Evolutionary conservation across 2,329 filamentous ascomycete genomes (phyloP).

Genomic region (Talaromyces amestolkiae): DNA sequence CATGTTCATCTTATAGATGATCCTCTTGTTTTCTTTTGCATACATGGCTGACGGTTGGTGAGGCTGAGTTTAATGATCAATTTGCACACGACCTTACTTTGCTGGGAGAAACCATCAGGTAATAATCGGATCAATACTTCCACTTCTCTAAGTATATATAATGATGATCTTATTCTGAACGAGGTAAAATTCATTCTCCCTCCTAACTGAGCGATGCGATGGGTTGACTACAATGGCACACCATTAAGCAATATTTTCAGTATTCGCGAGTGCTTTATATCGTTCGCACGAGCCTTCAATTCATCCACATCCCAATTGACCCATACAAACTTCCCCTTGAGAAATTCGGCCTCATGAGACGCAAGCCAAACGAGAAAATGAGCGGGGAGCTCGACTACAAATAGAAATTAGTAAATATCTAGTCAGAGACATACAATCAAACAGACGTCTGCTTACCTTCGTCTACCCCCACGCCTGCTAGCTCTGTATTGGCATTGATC

Average conservation of each 20-base stretch:
- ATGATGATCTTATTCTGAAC: not conserved
- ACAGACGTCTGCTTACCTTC: not conserved
- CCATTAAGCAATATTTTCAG: not conserved
- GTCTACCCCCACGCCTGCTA: not conserved
- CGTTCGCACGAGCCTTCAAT: not conserved
- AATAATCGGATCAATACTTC: not conserved
- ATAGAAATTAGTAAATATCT: not conserved
- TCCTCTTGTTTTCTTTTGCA: not conserved
- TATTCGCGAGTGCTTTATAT: not conserved
- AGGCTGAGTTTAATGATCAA: not conserved
- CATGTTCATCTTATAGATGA: not conserved
- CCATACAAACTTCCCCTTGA: not conserved
- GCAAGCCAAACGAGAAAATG: not conserved
- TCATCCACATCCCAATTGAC: not conserved
- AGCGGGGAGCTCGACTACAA: not conserved
- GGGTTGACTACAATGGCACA: not conserved
- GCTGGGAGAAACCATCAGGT: not conserved
- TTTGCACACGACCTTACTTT: not conserved
- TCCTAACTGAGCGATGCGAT: not conserved
- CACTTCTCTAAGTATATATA: not conserved
- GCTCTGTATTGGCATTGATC: not conserved
- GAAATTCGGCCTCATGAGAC: not conserved
- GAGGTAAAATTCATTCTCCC: not conserved
- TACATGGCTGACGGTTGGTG: not conserved
- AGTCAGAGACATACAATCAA: no score